Conservation (phyloP, 257 asterid species). For the Nicotiana noctiflora region DNA sequence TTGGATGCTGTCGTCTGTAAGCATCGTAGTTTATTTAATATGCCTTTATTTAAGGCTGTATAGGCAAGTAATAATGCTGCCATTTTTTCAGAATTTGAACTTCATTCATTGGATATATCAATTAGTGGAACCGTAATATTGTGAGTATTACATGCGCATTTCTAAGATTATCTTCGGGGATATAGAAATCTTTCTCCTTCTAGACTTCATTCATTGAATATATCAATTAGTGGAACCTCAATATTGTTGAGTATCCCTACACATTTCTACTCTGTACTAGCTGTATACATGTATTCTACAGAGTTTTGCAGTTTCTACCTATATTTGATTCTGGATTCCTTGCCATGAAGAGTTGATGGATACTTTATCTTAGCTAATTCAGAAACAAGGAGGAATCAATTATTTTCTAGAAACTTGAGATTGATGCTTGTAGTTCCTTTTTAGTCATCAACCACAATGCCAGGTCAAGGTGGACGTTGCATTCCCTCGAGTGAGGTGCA, state of each 20-base stretch:
- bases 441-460: no score
- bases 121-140: neutral
- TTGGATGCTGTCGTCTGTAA: constrained; percentile 15
- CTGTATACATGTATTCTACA: no score
- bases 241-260: neutral
- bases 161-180: neutral
- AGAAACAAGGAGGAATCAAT: no score
- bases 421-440: no score
- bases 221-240: neutral
- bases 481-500: neutral
- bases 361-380: neutral
- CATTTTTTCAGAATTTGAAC: constrained; percentile 13
- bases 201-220: neutral
- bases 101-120: neutral
- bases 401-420: no score
- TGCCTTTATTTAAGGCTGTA: constrained; percentile 21
- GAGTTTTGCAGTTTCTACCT: neutral
- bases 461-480: no score
- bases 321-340: neutral
- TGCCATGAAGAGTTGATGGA: neutral
- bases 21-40: constrained; percentile 7
- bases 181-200: neutral
- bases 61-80: constrained; percentile 19
- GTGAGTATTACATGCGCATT: constrained; percentile 1
- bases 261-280: no score